phyloP scores from a whole-genome alignment of 495 filamentous ascomycete genomes.

The Margaritispora aquatica region DNA sequence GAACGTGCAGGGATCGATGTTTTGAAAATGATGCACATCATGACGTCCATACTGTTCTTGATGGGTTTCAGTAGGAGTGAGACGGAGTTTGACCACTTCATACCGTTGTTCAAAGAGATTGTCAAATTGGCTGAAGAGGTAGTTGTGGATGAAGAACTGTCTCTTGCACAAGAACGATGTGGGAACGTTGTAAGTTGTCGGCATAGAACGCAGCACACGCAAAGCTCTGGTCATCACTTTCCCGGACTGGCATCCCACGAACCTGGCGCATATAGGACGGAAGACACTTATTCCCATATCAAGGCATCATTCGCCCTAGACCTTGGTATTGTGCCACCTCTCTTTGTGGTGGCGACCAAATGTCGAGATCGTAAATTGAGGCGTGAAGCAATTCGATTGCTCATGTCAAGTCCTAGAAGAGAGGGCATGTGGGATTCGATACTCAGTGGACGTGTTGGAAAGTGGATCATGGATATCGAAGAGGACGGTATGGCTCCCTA shows the following conservation, averaged over 20 bases:
- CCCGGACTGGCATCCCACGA: conserved; percentile 8
- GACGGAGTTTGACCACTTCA: conserved; percentile 22
- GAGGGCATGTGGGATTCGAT: conserved; percentile 43
- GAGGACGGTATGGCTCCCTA: conserved; percentile 16
- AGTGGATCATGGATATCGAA: conserved; percentile 26
- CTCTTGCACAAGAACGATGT: conserved; percentile 18
- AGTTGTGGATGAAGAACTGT: conserved; percentile 22
- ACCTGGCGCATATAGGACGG: conserved; percentile 5
- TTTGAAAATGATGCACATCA: conserved; percentile 49
- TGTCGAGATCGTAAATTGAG: conserved; percentile 41
- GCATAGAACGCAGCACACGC: conserved; percentile 1
- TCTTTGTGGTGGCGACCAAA: conserved; percentile 35
- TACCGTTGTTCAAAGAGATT: conserved; percentile 17
- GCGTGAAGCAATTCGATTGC: conserved; percentile 35
- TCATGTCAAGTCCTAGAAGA: conserved; percentile 30
- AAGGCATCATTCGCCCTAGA: conserved; percentile 27
- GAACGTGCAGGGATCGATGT: conserved; percentile 48
- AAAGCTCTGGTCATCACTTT: not conserved
- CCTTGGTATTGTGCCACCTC: conserved; percentile 32
- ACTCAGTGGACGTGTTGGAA: conserved; percentile 15
- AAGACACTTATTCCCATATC: conserved; percentile 19
- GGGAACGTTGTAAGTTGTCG: conserved; percentile 10
- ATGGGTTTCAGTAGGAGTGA: conserved; percentile 37
- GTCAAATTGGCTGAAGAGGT: conserved; percentile 23
- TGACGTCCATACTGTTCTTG: conserved; percentile 44